A percentile compares a stretch with the other conserved stretches of the same genome.
Evolutionary conservation across 352 stramenopile species (phyloP).

Genomic region (Phytophthora hibernalis): DNA sequence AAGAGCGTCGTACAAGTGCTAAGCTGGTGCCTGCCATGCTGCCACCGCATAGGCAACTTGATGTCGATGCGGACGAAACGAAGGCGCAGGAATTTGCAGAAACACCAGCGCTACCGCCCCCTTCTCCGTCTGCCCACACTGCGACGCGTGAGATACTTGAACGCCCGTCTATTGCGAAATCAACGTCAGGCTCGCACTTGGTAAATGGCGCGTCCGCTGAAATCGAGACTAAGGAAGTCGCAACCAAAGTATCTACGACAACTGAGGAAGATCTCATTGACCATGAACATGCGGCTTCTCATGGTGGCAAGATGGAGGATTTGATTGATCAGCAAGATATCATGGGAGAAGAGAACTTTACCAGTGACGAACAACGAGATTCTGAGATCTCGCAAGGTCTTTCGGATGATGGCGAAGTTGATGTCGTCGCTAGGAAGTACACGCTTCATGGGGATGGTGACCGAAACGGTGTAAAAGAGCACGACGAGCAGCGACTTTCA

Average conservation of each 20-base stretch:
- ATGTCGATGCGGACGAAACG: conserved; percentile 58
- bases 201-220: conserved; percentile 9
- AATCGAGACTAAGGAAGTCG: conserved; percentile 1
- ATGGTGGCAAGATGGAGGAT: conserved; percentile 3
- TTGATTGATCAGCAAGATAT: conserved; percentile 12
- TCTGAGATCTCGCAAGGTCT: conserved; percentile 10
- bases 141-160: conserved; percentile 44
- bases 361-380: not conserved
- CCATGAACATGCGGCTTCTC: conserved; percentile 2
- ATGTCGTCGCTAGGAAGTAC: conserved; percentile 20
- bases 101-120: conserved; percentile 50
- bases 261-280: conserved; percentile 26
- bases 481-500: conserved; percentile 15
- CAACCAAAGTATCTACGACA: conserved; percentile 4
- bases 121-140: conserved; percentile 50
- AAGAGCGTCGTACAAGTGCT: conserved; percentile 21
- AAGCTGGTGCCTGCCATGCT: conserved; percentile 5
- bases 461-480: conserved; percentile 11
- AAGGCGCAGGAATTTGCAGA: conserved; percentile 60
- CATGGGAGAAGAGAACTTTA: not conserved
- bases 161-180: conserved; percentile 43
- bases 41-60: conserved; percentile 5
- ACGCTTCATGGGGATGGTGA: conserved; percentile 14
- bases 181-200: conserved; percentile 15
- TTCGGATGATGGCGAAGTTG: conserved; percentile 9